These are phyloP conservation scores for Mucuna pruriens DNA, from an alignment of 306 rosid genomes.

Conservation along the genomic window DNA sequence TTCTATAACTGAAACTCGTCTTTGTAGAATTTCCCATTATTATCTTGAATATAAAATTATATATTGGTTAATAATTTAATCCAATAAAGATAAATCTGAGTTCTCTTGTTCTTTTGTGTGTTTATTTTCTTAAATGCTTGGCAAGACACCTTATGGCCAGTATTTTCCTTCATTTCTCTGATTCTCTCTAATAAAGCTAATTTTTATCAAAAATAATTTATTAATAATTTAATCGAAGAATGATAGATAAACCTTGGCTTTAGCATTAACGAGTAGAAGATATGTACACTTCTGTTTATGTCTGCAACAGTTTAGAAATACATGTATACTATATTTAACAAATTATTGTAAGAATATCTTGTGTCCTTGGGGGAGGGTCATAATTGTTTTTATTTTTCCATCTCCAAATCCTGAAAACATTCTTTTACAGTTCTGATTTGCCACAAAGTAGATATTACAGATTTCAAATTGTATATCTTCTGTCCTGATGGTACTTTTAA, in stretches of 20 bases:
- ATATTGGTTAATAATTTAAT: background rate
- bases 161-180: constrained; percentile 19
- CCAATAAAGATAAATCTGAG: background rate
- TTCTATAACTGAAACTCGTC: constrained; percentile 5
- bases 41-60: background rate
- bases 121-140: background rate
- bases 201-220: background rate
- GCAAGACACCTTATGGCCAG: background rate
- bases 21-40: constrained; percentile 24
- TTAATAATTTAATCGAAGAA: background rate
- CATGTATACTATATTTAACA: background rate
- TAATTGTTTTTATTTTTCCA: background rate
- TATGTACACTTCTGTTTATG: background rate
- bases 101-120: background rate
- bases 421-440: background rate
- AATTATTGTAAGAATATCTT: constrained; percentile 10
- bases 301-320: background rate
- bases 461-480: constrained; percentile 23
- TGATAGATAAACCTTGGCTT: background rate
- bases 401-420: constrained; percentile 17
- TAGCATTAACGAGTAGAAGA: background rate
- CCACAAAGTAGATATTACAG: background rate
- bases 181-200: constrained; percentile 4
- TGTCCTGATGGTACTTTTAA: constrained; percentile 27
- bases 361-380: background rate